Evolutionary conservation across 2,329 filamentous ascomycete genomes (phyloP), one percentile per base, ranked within the genome.

Genomic region (Exophiala bonariae): DNA sequence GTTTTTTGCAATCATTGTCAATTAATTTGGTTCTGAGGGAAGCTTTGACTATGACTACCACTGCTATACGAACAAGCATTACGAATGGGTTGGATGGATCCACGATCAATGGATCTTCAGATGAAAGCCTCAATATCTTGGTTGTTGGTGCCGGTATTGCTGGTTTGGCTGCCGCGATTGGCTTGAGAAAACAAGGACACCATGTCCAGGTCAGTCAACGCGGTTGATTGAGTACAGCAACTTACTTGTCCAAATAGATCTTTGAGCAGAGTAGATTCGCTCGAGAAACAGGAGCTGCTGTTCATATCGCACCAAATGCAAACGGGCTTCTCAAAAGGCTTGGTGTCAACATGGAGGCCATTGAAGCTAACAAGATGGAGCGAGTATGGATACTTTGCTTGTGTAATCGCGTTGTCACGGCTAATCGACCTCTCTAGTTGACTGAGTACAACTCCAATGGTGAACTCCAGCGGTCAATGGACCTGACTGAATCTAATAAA

Each of bases 281-380:
- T 13, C 75, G 68, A 41, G 52, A 55, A 35, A 31, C 36, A 20
- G 82, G 81, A 0, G 81, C 82, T 3, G 81, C 81, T 0, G 73
- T 85, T n/a, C 80, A 85, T 57, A 61, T 85, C 3, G 75, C 78
- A 0, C 80, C 83, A 1, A 86, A 86, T 56, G 68, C 74, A 2
- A 82, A 83, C 60, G 78, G 79, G 0, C 63, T 85, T 2, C 65
- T 86, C 3, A 62, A 64, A 9, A 63, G 71, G 23, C 61, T 77
- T 39, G 73, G 74, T 0, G 54, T 78, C 1, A 61, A 64, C 39
- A 65, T 70, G 0, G 66, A 70, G 44, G 60, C 61, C 0, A 66
- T 66, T 33, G 72, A 72, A 2, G 68, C 73, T 44, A 71, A 63
- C 61, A 40, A 23, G 45, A 65, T 51, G 19, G 55, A 64, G 44